Conservation (phyloP, 2,329 filamentous ascomycete species). For the Phaeosphaeriaceae sp. region DNA sequence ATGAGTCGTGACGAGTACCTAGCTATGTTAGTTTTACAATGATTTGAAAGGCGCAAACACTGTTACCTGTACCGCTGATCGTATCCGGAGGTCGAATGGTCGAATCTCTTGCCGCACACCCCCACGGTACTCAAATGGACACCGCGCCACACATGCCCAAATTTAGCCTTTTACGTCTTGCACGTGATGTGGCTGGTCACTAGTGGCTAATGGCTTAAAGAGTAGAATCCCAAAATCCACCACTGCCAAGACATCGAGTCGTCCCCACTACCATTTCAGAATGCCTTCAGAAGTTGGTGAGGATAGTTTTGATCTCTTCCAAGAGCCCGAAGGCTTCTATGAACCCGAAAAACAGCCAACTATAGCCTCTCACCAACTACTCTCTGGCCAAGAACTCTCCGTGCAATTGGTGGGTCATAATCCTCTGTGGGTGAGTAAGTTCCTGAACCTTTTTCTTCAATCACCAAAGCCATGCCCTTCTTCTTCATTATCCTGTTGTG, state of each 20-base stretch:
- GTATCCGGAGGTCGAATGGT: background rate
- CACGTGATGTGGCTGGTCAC: conserved; percentile 16
- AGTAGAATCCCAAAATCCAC: conserved; percentile 24
- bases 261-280: conserved; percentile 16
- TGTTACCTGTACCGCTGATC: background rate
- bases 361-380: conserved; percentile 72
- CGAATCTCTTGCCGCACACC: too few species aligned
- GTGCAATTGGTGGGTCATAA: conserved; percentile 85
- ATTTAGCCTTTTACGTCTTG: background rate
- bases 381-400: conserved; percentile 68
- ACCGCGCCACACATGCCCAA: background rate
- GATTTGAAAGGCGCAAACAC: background rate
- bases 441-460: too few species aligned
- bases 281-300: conserved; percentile 44
- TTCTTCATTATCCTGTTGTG: too few species aligned
- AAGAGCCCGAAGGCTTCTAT: conserved; percentile 82
- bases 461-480: too few species aligned
- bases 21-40: background rate
- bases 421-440: conserved; percentile 73
- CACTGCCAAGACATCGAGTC: conserved; percentile 19
- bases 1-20: background rate
- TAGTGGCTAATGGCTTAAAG: too few species aligned
- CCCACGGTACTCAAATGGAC: background rate
- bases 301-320: conserved; percentile 66
- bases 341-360: conserved; percentile 78